A percentile compares a stretch with the other conserved stretches of the same genome.
Conservation (phyloP, 805 yeast genomes). For the Metschnikowia kunwiensis region DNA sequence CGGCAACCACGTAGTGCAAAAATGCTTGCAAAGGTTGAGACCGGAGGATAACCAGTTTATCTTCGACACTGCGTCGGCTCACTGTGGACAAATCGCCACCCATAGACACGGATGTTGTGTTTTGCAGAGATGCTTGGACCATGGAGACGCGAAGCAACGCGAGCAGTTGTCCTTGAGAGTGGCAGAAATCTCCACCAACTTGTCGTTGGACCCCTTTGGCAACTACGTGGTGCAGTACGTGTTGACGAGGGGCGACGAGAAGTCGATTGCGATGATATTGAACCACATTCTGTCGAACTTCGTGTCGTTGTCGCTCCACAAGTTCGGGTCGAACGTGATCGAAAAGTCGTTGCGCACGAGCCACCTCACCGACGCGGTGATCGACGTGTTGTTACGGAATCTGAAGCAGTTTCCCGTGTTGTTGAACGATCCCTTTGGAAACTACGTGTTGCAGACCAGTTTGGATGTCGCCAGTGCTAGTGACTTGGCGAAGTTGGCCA, state of each 20-base stretch:
- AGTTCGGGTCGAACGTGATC: constrained; percentile 59
- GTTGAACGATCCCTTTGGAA: constrained; percentile 58
- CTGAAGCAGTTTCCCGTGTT: constrained; percentile 37
- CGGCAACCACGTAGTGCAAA: constrained; percentile 96
- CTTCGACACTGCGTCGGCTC: constrained; percentile 74
- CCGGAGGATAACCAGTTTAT: constrained; percentile 79
- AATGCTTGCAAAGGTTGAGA: constrained; percentile 71
- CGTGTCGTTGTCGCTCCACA: constrained; percentile 51
- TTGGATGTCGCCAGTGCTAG: constrained; percentile 51
- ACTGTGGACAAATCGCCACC: constrained; percentile 81
- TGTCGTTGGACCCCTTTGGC: constrained; percentile 92
- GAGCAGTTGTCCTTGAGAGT: constrained; percentile 63
- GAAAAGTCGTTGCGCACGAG: constrained; percentile 52
- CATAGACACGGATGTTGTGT: constrained; percentile 97
- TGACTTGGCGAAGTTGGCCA: constrained; percentile 55
- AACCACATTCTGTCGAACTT: constrained; percentile 36
- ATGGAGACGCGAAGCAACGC: constrained; percentile 72
- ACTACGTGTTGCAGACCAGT: constrained; percentile 57
- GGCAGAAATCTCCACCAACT: constrained; percentile 61
- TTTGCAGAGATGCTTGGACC: constrained; percentile 89
- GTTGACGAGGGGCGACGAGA: constrained; percentile 47
- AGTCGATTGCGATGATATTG: constrained; percentile 31
- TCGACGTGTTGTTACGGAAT: constrained; percentile 40
- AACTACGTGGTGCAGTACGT: constrained; percentile 96
- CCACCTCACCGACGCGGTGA: constrained; percentile 44